These are phyloP conservation scores for Mucor plumbeus DNA, from an alignment of 371 early-diverging fungal species.

Conservation along the genomic window DNA sequence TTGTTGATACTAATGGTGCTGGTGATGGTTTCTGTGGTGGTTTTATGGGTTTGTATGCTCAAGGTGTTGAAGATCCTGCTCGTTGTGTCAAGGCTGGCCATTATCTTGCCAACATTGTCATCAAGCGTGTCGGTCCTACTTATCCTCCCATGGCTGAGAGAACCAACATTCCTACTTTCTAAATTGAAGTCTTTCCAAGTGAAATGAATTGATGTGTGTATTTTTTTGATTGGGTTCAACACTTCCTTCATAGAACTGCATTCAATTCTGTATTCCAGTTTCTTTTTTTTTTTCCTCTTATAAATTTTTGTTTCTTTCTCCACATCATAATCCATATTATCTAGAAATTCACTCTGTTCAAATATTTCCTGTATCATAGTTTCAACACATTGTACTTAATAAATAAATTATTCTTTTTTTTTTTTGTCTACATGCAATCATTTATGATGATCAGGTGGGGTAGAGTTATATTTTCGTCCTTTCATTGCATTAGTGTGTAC, in stretches of 20 bases:
- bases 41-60: slow-evolving; percentile 84
- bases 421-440: neutral
- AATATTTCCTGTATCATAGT: slow-evolving; percentile 9
- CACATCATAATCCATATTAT: neutral
- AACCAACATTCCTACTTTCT: slow-evolving; percentile 51
- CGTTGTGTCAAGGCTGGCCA: slow-evolving; percentile 85
- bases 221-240: slow-evolving; percentile 6
- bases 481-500: too few relatives aligned
- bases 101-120: slow-evolving; percentile 89
- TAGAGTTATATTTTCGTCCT: too few relatives aligned
- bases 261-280: neutral
- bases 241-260: neutral
- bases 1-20: slow-evolving; percentile 97
- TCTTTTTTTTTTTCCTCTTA: neutral
- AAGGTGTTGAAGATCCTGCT: slow-evolving; percentile 64
- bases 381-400: slow-evolving; percentile 7
- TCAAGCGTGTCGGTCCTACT: slow-evolving; percentile 88
- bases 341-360: neutral
- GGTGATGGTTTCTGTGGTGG: slow-evolving; percentile 98
- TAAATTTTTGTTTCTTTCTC: slow-evolving; percentile 3
- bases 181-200: slow-evolving; percentile 17
- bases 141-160: slow-evolving; percentile 66
- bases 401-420: neutral
- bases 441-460: neutral
- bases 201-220: neutral